Evolutionary conservation across 805 yeast species (phyloP).

Genomic region (Wickerhamiella kurtzmanii): DNA sequence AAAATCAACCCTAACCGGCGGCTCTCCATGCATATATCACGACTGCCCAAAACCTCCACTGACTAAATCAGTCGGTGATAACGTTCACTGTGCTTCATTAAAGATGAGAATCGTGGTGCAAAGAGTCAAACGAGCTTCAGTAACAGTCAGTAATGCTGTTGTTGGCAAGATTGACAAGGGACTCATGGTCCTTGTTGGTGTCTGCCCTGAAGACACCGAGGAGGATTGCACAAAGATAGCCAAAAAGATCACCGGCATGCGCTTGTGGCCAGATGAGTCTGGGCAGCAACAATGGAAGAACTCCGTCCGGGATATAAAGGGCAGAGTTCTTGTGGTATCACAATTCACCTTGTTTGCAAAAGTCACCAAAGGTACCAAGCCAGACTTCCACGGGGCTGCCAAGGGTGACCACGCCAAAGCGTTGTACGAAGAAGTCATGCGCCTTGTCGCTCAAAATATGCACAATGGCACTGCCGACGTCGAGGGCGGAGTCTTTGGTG

Average conservation of each 20-base stretch:
- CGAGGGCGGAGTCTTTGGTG: slow-evolving; percentile 85
- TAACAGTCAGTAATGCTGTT: slow-evolving; percentile 57
- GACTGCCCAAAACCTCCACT: too few relatives aligned
- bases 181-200: slow-evolving; percentile 69
- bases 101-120: slow-evolving; percentile 93
- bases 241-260: slow-evolving; percentile 47
- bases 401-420: slow-evolving; percentile 48
- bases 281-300: slow-evolving; percentile 69
- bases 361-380: slow-evolving; percentile 82
- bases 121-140: slow-evolving; percentile 78
- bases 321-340: slow-evolving; percentile 72
- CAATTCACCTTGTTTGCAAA: slow-evolving; percentile 85
- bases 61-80: too few relatives aligned
- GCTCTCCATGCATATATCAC: too few relatives aligned
- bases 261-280: slow-evolving; percentile 63
- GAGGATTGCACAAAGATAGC: slow-evolving; percentile 62
- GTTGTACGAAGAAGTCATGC: slow-evolving; percentile 37
- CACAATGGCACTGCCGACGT: slow-evolving; percentile 47
- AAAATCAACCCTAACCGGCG: too few relatives aligned
- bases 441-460: slow-evolving; percentile 19
- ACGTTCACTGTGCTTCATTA: too few relatives aligned
- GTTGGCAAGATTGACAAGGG: slow-evolving; percentile 68
- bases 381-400: slow-evolving; percentile 88
- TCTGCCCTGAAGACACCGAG: slow-evolving; percentile 59
- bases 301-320: slow-evolving; percentile 47